These are phyloP conservation scores for Diversispora epigaea DNA, from an alignment of 192 early-diverging fungal genomes.

Conservation along the genomic window DNA sequence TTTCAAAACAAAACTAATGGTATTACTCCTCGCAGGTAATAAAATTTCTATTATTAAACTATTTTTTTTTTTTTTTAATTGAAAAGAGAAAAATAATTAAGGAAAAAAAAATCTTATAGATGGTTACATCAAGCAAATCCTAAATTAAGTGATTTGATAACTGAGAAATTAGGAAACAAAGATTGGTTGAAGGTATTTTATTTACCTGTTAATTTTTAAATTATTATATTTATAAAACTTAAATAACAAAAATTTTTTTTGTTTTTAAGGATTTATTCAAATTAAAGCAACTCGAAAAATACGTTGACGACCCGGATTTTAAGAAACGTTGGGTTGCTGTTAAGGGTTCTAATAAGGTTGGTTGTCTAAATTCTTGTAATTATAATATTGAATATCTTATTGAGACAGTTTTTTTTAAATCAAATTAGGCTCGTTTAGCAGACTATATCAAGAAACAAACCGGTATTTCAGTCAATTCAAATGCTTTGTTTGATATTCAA, in stretches of 20 bases:
- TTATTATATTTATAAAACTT: background rate
- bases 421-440: constrained; percentile 62
- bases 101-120: constrained; percentile 40
- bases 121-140: constrained; percentile 99
- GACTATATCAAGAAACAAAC: constrained; percentile 74
- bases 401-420: background rate
- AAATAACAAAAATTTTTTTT: background rate
- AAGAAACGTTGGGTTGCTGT: constrained; percentile 84
- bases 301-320: constrained; percentile 67
- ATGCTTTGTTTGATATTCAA: constrained; percentile 95
- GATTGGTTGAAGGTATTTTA: constrained; percentile 58
- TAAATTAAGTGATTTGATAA: constrained; percentile 76
- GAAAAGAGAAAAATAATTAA: too few relatives aligned
- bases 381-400: background rate
- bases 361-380: background rate
- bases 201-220: too few relatives aligned
- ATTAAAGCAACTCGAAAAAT: constrained; percentile 63
- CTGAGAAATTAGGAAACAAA: constrained; percentile 70
- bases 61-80: too few relatives aligned
- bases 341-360: constrained; percentile 87
- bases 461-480: constrained; percentile 72
- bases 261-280: constrained; percentile 61
- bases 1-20: constrained; percentile 99
- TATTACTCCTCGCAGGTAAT: constrained; percentile 79
- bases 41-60: too few relatives aligned